Percentiles rank a stretch among this genome's conserved stretches.
Evolutionary conservation across 2,329 filamentous ascomycete species (phyloP).

Genomic region (Penicillium polonicum): DNA sequence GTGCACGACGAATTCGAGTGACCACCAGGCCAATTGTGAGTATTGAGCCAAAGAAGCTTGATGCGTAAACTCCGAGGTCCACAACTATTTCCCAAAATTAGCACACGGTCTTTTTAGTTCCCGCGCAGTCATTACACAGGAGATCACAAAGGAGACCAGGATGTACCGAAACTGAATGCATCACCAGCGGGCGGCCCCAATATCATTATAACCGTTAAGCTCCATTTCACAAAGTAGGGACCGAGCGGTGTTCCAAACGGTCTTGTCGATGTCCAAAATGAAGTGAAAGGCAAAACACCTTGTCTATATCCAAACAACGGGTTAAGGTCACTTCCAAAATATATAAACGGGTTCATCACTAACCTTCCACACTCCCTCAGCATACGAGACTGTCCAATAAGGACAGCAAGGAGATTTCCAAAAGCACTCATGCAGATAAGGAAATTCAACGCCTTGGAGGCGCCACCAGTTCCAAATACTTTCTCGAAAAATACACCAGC

Average conservation of each 20-base stretch:
- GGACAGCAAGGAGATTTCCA: slow-evolving; percentile 57
- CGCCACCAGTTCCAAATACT: slow-evolving; percentile 53
- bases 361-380: slow-evolving; percentile 61
- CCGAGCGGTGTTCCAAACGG: slow-evolving; percentile 64
- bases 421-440: slow-evolving; percentile 59
- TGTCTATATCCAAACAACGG: slow-evolving; percentile 39
- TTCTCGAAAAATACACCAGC: slow-evolving; percentile 60
- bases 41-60: background rate
- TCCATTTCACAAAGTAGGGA: slow-evolving; percentile 59
- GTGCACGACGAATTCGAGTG: slow-evolving; percentile 37
- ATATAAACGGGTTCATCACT: background rate
- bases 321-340: background rate
- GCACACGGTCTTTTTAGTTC: background rate
- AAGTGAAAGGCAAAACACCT: slow-evolving; percentile 60
- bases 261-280: slow-evolving; percentile 62
- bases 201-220: slow-evolving; percentile 60
- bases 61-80: slow-evolving; percentile 4
- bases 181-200: slow-evolving; percentile 61
- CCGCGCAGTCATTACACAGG: too few relatives aligned
- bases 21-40: slow-evolving; percentile 6
- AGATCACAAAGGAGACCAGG: too few relatives aligned
- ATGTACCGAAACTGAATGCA: slow-evolving; percentile 61
- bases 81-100: background rate
- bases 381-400: slow-evolving; percentile 56
- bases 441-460: slow-evolving; percentile 57